Evolutionary conservation across 495 filamentous ascomycete genomes (phyloP), one percentile per base, ranked within the genome.

Genomic region (Xylaria longipes): DNA sequence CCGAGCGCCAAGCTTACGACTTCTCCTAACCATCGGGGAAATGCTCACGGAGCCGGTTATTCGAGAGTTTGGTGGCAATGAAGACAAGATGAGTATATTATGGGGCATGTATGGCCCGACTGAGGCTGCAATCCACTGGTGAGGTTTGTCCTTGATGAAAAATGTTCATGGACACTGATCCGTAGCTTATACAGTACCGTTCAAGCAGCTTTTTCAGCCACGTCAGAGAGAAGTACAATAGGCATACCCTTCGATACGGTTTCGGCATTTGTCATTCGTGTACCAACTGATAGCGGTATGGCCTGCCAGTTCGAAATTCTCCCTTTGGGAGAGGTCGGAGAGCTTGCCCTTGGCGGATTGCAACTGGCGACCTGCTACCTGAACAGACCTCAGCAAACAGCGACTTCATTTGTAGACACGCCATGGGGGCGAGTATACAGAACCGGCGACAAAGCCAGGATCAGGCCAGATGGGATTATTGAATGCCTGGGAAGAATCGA

Each of bases 61-160:
- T 9, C 83, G 89, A 48, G 92, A 94, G 77, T 97, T 94, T 83
- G 91, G 91, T 2, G 84, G 84, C 5, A 74, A 76, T 35, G 75
- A 80, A 1, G 75, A 70, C 0, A 73, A 77, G 22, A 22, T 54
- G 46, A 83, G 85, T 70, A 87, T 95, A 37, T 86, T 97, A 0
- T 91, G 91, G 83, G 92, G 88, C 0, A 94, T 95, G 93, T 97
- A 97, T 75, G 93, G 93, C 0, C 94, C 94, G 14, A 96, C 93
- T 0, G 93, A 96, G 80, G 91, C 92, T 17, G 85, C 93, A 1
- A 94, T 97, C 57, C 94, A 97, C 70, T 87, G 84, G 80, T 82
- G 67, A 74, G 80, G 65, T 25, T 33, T 25, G 50, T 2, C n/a
- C 62, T 39, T 31, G 31, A 25, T 15, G 3, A 39, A 9, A 50